These are phyloP conservation scores for Cryptococcus deneoformans DNA, from an alignment of 1,284 basidiomycete species.

Conservation along the genomic window DNA sequence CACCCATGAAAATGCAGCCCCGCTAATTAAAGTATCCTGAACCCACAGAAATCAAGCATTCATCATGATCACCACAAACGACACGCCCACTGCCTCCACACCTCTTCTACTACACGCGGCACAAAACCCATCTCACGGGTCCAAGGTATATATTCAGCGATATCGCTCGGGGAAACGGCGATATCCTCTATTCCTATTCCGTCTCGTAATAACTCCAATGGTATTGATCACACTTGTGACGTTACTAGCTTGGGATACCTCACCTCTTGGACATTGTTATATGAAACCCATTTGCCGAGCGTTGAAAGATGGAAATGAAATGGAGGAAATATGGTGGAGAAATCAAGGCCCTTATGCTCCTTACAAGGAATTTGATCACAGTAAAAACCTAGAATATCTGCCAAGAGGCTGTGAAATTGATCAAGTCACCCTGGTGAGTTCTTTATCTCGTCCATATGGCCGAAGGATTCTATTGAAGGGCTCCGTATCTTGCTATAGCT, in stretches of 20 bases:
- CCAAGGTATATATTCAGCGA: too few relatives aligned
- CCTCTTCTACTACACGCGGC: too few relatives aligned
- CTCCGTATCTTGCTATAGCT: conserved; percentile 55
- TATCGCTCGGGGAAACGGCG: too few relatives aligned
- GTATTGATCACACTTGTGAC: conserved; percentile 13
- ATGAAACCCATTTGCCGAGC: conserved; percentile 28
- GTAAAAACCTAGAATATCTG: conserved; percentile 21
- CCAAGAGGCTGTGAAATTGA: conserved; percentile 41
- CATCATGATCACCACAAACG: too few relatives aligned
- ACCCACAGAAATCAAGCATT: too few relatives aligned
- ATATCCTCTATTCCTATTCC: too few relatives aligned
- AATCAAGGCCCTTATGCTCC: conserved; percentile 42
- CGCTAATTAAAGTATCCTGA: too few relatives aligned
- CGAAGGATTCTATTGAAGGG: neutral
- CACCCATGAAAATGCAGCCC: too few relatives aligned
- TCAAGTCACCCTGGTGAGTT: conserved; percentile 43
- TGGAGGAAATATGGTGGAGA: conserved; percentile 29
- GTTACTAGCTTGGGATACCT: conserved; percentile 68
- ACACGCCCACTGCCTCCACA: too few relatives aligned
- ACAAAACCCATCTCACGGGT: too few relatives aligned
- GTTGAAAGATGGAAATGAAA: conserved; percentile 20
- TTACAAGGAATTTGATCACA: conserved; percentile 16
- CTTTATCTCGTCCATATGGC: neutral
- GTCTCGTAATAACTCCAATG: too few relatives aligned
- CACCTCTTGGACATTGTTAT: conserved; percentile 37